A percentile compares a stretch with the other conserved stretches of the same genome.
phyloP scores from a whole-genome alignment of 176 grass and related monocot genomes.

The Melocanna baccifera region DNA sequence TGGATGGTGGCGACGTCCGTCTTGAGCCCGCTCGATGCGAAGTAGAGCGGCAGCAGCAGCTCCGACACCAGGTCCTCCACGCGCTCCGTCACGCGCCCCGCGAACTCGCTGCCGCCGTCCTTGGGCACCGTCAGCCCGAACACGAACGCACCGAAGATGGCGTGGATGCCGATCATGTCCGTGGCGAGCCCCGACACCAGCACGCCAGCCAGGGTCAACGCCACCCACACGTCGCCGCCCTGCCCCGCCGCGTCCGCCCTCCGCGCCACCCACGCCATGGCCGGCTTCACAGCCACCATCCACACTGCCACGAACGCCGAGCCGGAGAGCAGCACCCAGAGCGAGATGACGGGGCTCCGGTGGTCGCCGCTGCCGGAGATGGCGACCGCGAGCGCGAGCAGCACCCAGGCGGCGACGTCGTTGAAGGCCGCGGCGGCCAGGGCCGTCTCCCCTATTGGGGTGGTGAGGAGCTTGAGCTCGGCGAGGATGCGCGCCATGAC shows the following conservation, averaged over 20 bases:
- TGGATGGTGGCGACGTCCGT: not conserved
- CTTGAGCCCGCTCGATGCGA: not conserved
- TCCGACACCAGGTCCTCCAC: not conserved
- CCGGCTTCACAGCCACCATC: too few relatives aligned
- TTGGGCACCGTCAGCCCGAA: not conserved
- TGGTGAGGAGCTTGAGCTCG: constrained; percentile 62
- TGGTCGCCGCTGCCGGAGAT: too few relatives aligned
- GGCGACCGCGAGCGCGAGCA: constrained; percentile 50
- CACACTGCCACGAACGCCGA: not conserved
- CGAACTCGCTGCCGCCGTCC: not conserved
- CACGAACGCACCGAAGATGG: constrained; percentile 5
- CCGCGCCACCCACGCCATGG: too few relatives aligned
- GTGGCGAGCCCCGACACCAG: not conserved
- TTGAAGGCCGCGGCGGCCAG: constrained; percentile 73
- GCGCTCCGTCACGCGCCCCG: too few relatives aligned
- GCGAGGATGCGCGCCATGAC: constrained; percentile 50
- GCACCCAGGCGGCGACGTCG: constrained; percentile 80
- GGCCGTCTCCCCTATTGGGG: constrained; percentile 11
- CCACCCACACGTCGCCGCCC: not conserved
- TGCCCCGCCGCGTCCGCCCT: too few relatives aligned
- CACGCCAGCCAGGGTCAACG: not conserved
- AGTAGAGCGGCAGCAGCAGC: not conserved
- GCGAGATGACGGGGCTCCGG: not conserved
- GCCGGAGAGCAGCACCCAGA: not conserved
- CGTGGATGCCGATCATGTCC: not conserved